Base-by-base conservation (phyloP, 192 early-diverging fungal genomes). In the Coemansia sp. region DNA sequence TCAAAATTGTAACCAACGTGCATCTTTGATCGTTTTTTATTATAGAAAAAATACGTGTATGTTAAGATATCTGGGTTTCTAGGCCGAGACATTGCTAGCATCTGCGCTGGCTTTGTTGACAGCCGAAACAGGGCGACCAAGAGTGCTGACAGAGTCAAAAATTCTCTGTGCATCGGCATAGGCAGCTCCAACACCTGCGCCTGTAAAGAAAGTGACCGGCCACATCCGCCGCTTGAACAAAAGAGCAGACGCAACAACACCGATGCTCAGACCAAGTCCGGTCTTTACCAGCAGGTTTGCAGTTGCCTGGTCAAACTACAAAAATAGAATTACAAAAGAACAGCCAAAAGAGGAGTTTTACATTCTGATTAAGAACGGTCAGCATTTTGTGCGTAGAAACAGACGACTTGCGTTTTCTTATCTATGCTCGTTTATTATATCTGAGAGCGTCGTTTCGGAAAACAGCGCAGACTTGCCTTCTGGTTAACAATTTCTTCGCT, bases 161-260 rank as follows among this genome's bases (percentile, higher is more conserved):
- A 76, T 73, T 36, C 79, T 74, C 77, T 93, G 89, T 66, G 91
- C 91, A 53, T 96, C 90, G 36, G 90, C 90, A 67, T 93, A 91
- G 34, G 94, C 89, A 15, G 91, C 87, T 59, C 94, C 94, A 35
- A 93, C 85, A 37, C 93, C 94, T 55, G 90, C 89, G 32, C 94
- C 94, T 35, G 91, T 91, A 9, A 90, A 85, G 55, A 94, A 85
- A 56, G 92, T 90, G 70, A 96, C 91, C 45, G 94, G 94, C 93
- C 93, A 96, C 57, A 86, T 88, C 74, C 89, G 86, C 86, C 93
- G 89, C 83, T 88, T 89, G 85, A 96, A 96, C 70, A 96, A 70
- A 32, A 96, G 81, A 45, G 91, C 93, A 22, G 93, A 94, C 35
- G 91, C 87, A n/a, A 93, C 92, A 68, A 96, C 87, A 72, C 94